Evolutionary conservation across 78 protist genomes (phyloP).

Genomic region (Tieghemostelium lacteum): DNA sequence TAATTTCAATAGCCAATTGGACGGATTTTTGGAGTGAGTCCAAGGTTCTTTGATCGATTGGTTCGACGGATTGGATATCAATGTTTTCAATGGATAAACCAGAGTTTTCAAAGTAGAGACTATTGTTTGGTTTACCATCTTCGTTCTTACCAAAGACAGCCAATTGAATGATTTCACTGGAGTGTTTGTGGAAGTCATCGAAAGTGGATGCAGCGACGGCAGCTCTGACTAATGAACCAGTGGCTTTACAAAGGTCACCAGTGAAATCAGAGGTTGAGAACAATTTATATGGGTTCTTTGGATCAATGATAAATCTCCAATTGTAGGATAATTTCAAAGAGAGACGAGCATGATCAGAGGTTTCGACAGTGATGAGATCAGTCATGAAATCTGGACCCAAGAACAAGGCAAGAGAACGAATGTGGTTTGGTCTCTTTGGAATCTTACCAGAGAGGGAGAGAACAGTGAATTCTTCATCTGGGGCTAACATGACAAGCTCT

Average conservation of each 20-base stretch:
- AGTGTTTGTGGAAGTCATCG: slow-evolving; percentile 90
- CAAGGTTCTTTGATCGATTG: slow-evolving; percentile 91
- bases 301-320: slow-evolving; percentile 88
- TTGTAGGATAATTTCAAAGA: slow-evolving; percentile 87
- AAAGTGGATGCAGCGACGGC: slow-evolving; percentile 85
- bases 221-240: slow-evolving; percentile 87
- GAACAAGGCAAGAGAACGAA: slow-evolving; percentile 81
- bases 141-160: slow-evolving; percentile 87
- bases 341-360: slow-evolving; percentile 92
- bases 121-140: slow-evolving; percentile 46
- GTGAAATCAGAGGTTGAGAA: slow-evolving; percentile 89
- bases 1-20: slow-evolving; percentile 93
- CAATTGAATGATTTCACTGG: slow-evolving; percentile 80
- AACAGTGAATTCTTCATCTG: slow-evolving; percentile 92
- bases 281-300: slow-evolving; percentile 50
- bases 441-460: slow-evolving; percentile 86
- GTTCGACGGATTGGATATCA: slow-evolving; percentile 93
- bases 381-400: slow-evolving; percentile 95
- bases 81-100: slow-evolving; percentile 87
- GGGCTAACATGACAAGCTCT: slow-evolving; percentile 87
- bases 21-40: slow-evolving; percentile 91
- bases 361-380: slow-evolving; percentile 90
- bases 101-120: slow-evolving; percentile 74
- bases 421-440: slow-evolving; percentile 85
- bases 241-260: slow-evolving; percentile 91